Evolutionary conservation across 2,329 filamentous ascomycete genomes (phyloP).

Genomic region (Aotearoamyces nothofagi): DNA sequence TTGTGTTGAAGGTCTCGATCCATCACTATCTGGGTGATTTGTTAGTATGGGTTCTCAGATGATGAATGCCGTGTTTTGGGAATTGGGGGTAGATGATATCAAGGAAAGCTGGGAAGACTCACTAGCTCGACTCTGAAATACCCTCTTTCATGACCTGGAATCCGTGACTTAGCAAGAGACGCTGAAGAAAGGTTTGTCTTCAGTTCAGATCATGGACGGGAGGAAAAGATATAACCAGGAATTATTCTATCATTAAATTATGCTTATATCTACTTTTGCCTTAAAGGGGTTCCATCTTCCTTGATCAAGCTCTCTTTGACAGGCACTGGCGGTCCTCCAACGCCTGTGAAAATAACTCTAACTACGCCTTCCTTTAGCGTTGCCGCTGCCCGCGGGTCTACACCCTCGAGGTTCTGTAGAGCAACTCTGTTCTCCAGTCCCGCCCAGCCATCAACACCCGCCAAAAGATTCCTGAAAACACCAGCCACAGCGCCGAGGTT

Average conservation of each 20-base stretch:
- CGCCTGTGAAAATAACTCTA: slow-evolving; percentile 67
- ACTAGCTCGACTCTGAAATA: too few relatives aligned
- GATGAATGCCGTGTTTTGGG: too few relatives aligned
- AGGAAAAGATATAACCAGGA: too few relatives aligned
- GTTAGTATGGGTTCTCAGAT: too few relatives aligned
- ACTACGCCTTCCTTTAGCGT: slow-evolving; percentile 66
- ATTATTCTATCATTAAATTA: too few relatives aligned
- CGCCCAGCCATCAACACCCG: slow-evolving; percentile 57
- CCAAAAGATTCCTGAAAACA: slow-evolving; percentile 55
- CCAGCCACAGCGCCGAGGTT: slow-evolving; percentile 61
- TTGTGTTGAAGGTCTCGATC: neutral
- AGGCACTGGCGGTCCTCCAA: slow-evolving; percentile 1
- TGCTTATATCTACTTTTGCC: slow-evolving; percentile 2
- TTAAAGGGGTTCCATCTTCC: neutral
- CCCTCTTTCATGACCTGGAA: too few relatives aligned
- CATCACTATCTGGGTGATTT: too few relatives aligned
- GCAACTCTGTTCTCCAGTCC: slow-evolving; percentile 35
- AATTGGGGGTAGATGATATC: too few relatives aligned
- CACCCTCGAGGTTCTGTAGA: slow-evolving; percentile 32
- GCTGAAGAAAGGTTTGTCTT: too few relatives aligned
- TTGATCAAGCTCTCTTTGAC: slow-evolving; percentile 1
- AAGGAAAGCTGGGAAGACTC: too few relatives aligned
- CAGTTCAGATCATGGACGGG: too few relatives aligned
- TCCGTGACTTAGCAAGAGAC: too few relatives aligned
- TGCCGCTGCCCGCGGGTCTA: slow-evolving; percentile 50